Evolutionary conservation across 257 asterid species (phyloP), one percentile per base, ranked within the genome.

Genomic region (Verbena officinalis): DNA sequence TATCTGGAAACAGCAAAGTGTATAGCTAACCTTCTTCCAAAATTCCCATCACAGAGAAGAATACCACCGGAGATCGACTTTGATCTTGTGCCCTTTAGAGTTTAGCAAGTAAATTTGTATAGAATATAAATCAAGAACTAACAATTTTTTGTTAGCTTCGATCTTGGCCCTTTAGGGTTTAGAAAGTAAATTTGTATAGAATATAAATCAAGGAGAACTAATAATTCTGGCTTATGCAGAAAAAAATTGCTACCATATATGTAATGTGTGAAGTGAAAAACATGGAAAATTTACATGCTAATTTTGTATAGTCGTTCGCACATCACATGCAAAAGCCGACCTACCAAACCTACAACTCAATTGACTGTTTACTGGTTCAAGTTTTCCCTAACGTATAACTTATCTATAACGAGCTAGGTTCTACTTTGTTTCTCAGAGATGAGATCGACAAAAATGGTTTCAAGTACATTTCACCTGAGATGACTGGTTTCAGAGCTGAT

Each of bases 1-100:
- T 81, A 83, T 68, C 67, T 85, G 70, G 87, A 85, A 73, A 57
- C 79, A 7, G 94, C 96, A 39, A 79, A 65, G 49, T 44, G 34
- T 34, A 62, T 88, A 6, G 91, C 86, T 27, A 36, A 27, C 42
- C 43, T 61, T 54, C 87, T 83, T 24, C 89, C 96, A 1, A 73
- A 73, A 49, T 75, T 74, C 57, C 91, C 89, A 22, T 61, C 79
- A 1, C 78, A 65, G 9, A 76, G 69, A 42, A 65, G 49, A 9
- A 68, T 80, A 31, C 96, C 94, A 23, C 55, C 76, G 65, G 87
- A 75, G 3, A 77, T 85, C 36, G 82, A 78, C 44, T 19, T 68
- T 15, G 68, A 67, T 39, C 72, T 80, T 21, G 79, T 85, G 16
- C 80, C 65, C n/a, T 83, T 85, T n/a, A 77, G 78, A 50, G 64